A percentile compares a stretch with the other conserved stretches of the same genome.
phyloP scores from a whole-genome alignment of 2,329 filamentous ascomycete species.

The Fusarium citri region DNA sequence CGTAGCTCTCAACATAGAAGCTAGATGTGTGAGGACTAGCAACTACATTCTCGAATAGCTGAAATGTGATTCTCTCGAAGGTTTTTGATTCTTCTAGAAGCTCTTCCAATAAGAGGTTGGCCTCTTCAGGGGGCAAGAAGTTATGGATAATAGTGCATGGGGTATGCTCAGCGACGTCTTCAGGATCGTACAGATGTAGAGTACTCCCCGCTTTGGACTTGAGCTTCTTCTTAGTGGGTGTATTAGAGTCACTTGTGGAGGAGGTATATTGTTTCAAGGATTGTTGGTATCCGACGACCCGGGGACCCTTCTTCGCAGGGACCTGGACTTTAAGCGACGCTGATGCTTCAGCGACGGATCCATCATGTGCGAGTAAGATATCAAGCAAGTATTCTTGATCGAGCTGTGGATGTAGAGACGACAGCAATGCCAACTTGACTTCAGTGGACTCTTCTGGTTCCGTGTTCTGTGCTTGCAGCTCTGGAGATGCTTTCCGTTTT shows the following conservation, averaged over 20 bases:
- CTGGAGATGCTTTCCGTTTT: constrained; percentile 60
- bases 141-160: constrained; percentile 94
- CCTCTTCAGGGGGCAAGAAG: constrained; percentile 79
- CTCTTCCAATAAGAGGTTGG: constrained; percentile 79
- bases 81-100: constrained; percentile 78
- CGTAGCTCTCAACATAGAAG: constrained; percentile 82
- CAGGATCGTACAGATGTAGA: constrained; percentile 82
- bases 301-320: constrained; percentile 50
- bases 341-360: constrained; percentile 76
- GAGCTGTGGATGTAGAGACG: constrained; percentile 76
- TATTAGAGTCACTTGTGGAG: constrained; percentile 18
- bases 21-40: constrained; percentile 84
- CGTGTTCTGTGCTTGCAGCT: constrained; percentile 43
- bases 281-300: constrained; percentile 67
- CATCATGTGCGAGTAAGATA: constrained; percentile 79
- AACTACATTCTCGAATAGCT: constrained; percentile 89
- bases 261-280: constrained; percentile 68
- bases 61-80: constrained; percentile 79
- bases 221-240: constrained; percentile 59
- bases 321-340: constrained; percentile 60
- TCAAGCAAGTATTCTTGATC: constrained; percentile 80
- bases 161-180: constrained; percentile 83
- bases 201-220: constrained; percentile 83
- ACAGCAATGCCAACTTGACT: constrained; percentile 84
- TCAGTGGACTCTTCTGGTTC: constrained; percentile 84